Evolutionary conservation across 192 early-diverging fungal species (phyloP).

Genomic region (Gryganskiella cystojenkinii): DNA sequence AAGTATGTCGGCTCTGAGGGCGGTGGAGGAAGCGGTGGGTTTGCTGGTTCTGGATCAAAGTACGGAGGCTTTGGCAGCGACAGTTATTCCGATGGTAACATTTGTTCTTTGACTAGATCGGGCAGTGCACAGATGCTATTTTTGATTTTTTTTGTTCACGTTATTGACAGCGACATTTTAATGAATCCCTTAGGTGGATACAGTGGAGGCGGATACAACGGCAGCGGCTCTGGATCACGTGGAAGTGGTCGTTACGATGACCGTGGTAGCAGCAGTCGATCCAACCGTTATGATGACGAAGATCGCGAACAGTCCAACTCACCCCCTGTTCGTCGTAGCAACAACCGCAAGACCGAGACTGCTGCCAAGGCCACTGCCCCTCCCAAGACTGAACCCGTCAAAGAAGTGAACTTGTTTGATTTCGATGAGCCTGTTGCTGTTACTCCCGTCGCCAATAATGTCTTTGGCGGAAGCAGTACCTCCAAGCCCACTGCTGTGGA

Average conservation of each 20-base stretch:
- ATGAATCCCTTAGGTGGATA: neutral
- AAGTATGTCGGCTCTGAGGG: conserved; percentile 85
- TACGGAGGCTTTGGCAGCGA: conserved; percentile 78
- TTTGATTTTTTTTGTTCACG: too few relatives aligned
- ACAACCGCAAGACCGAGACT: conserved; percentile 45
- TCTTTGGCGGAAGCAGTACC: conserved; percentile 34
- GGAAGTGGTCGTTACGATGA: conserved; percentile 39
- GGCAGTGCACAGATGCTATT: neutral
- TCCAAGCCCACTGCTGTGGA: conserved; percentile 30
- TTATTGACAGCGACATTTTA: neutral
- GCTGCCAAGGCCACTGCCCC: conserved; percentile 15
- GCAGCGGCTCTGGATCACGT: conserved; percentile 33
- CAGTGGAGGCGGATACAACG: conserved; percentile 40
- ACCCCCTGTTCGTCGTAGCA: conserved; percentile 33
- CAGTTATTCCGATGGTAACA: conserved; percentile 48
- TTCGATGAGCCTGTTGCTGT: conserved; percentile 64
- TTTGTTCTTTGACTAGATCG: neutral
- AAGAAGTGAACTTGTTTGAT: conserved; percentile 75
- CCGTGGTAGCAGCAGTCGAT: conserved; percentile 39
- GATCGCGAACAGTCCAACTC: conserved; percentile 29
- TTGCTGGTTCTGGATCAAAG: conserved; percentile 50
- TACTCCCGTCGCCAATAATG: conserved; percentile 22
- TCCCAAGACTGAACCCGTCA: conserved; percentile 43
- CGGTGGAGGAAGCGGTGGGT: conserved; percentile 47
- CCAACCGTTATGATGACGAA: conserved; percentile 52